These are phyloP conservation scores for Salvia sclarea DNA, from an alignment of 305 asterid genomes.

Conservation along the genomic window DNA sequence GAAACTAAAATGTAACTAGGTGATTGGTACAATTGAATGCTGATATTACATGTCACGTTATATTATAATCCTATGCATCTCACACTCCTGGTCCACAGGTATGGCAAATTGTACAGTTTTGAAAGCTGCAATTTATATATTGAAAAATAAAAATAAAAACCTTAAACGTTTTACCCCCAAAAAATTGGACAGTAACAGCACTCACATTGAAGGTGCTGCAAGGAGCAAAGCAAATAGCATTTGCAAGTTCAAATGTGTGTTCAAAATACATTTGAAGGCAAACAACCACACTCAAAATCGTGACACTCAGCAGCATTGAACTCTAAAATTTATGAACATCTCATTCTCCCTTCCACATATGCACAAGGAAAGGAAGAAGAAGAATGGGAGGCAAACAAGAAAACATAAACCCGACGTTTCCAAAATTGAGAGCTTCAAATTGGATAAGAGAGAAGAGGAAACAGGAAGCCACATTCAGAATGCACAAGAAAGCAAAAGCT, in stretches of 20 bases:
- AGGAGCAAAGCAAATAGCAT: slow-evolving; percentile 22
- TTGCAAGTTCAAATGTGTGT: neutral
- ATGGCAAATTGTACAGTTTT: neutral
- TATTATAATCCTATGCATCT: neutral
- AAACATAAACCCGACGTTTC: neutral
- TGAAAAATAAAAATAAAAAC: neutral
- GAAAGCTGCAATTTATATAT: neutral
- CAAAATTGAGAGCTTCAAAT: slow-evolving; percentile 37
- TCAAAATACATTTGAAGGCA: slow-evolving; percentile 18
- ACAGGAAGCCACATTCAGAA: slow-evolving; percentile 40
- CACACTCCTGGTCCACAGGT: neutral
- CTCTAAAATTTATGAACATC: slow-evolving; percentile 30
- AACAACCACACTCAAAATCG: slow-evolving; percentile 29
- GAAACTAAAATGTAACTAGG: neutral
- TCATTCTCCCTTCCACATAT: slow-evolving; percentile 33
- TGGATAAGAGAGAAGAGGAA: slow-evolving; percentile 26
- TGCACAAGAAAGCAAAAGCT: slow-evolving; percentile 48
- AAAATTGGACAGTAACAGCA: neutral
- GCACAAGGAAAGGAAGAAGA: slow-evolving; percentile 39
- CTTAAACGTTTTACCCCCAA: neutral
- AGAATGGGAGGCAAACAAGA: slow-evolving; percentile 25
- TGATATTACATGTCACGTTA: neutral
- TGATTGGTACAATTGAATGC: neutral
- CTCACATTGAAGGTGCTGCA: slow-evolving; percentile 10
- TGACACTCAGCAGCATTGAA: slow-evolving; percentile 9